phyloP scores from a whole-genome alignment of 306 rosid species.

The Quercus suber region DNA sequence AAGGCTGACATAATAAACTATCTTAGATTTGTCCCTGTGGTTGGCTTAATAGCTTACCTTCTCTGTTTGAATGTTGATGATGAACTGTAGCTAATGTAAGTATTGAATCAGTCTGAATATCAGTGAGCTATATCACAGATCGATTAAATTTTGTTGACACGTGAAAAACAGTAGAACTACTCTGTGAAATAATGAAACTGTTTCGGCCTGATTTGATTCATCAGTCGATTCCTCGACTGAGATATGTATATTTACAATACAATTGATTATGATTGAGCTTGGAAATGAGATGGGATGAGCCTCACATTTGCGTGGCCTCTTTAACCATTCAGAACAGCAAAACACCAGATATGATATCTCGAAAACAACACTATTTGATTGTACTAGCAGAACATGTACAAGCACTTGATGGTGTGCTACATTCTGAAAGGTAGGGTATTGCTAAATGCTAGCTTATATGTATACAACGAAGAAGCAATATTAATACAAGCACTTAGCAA shows the following conservation, averaged over 20 bases:
- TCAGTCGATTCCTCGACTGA: background rate
- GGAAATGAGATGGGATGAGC: too few relatives aligned
- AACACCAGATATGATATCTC: too few relatives aligned
- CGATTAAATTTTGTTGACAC: background rate
- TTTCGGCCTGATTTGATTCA: background rate
- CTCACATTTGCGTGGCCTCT: too few relatives aligned
- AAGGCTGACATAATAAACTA: conserved; percentile 51
- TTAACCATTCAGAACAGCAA: too few relatives aligned
- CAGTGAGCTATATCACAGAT: background rate
- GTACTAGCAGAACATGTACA: too few relatives aligned
- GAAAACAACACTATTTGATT: too few relatives aligned
- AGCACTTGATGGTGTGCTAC: too few relatives aligned
- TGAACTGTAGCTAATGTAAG: conserved; percentile 10
- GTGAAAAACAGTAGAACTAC: background rate
- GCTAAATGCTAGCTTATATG: too few relatives aligned
- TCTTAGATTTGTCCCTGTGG: conserved; percentile 71
- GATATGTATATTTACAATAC: background rate
- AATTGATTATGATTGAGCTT: background rate
- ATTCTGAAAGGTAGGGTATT: too few relatives aligned
- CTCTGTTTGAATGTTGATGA: conserved; percentile 57
- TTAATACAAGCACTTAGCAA: too few relatives aligned
- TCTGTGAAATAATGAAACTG: background rate
- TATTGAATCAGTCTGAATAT: background rate
- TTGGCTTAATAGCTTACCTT: conserved; percentile 77
- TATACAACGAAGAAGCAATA: too few relatives aligned